Evolutionary conservation across 1,139 yeast species (phyloP), one percentile per base, ranked within the genome.

Genomic region (Kurtzmaniella quercitrusa): DNA sequence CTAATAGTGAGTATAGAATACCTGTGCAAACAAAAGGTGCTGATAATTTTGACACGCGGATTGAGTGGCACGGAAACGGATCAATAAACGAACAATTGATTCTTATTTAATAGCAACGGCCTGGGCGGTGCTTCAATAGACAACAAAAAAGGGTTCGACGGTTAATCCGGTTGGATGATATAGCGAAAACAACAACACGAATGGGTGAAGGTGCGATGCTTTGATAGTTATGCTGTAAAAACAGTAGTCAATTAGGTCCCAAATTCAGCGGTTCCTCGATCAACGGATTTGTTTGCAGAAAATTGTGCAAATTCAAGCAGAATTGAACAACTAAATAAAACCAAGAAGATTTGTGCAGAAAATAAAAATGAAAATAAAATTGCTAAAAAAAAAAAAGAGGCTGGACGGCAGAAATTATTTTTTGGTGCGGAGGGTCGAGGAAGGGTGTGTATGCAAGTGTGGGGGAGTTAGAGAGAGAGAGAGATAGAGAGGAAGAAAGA

Each of bases 241-340:
- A 26, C 12, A 26, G 30, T 26, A 26, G 12, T 26, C 30, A 26
- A 26, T 11, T 26, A 26, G 30, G 30, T 14, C 30, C 30, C 30
- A 26, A 26, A 26, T 26, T 26, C 30, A n/a, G n/a, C n/a, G n/a
- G n/a, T 26, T 26, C 30, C 30, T 26, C 30, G 30, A 26, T 26
- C 30, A 26, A 26, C 30, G 30, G n/a, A 26, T 26, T 12, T 26
- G 30, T 26, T 26, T 26, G 30, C 30, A 26, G 30, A 26, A 26
- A 26, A 26, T 26, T 26, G 30, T 26, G 30, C 30, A 26, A 26
- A 26, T 26, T 5, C 12, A 12, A 26, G 30, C 30, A 26, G 30
- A 26, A 26, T 4, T 26, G 30, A 26, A 26, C 30, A 26, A 14
- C 30, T 26, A 26, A 26, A 26, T 26, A 26, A 26, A 26, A 26